phyloP scores from a whole-genome alignment of 371 early-diverging fungal species.

The Mucor lusitanicus region DNA sequence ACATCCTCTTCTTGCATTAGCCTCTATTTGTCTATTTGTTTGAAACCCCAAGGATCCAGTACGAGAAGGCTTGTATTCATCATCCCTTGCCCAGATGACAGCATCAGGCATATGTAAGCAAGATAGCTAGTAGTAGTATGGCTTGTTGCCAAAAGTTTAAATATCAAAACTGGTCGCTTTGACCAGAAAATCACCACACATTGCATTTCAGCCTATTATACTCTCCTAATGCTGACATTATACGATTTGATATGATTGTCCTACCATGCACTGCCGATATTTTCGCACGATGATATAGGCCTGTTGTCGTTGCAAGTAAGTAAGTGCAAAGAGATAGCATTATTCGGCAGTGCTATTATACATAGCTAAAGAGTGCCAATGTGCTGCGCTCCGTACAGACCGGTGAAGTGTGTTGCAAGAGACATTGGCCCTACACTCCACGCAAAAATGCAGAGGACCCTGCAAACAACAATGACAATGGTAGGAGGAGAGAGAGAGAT shows the following conservation, averaged over 20 bases:
- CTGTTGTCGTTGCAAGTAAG: slow-evolving; percentile 32
- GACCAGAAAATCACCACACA: slow-evolving; percentile 46
- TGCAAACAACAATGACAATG: not conserved
- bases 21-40: slow-evolving; percentile 42
- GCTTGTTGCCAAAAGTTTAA: too few relatives aligned
- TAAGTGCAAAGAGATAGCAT: slow-evolving; percentile 14
- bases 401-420: not conserved
- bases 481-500: not conserved
- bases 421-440: not conserved
- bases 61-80: slow-evolving; percentile 82
- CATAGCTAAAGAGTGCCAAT: not conserved
- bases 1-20: not conserved
- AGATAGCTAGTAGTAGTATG: slow-evolving; percentile 57
- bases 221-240: not conserved
- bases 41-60: slow-evolving; percentile 81
- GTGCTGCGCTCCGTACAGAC: too few relatives aligned
- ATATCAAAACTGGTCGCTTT: slow-evolving; percentile 66
- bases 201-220: not conserved
- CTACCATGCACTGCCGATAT: slow-evolving; percentile 29
- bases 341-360: not conserved
- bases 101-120: too few relatives aligned
- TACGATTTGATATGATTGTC: not conserved
- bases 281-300: slow-evolving; percentile 29
- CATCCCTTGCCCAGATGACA: slow-evolving; percentile 77
- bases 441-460: not conserved